Evolutionary conservation across 805 yeast species (phyloP), one percentile per base, ranked within the genome.

Genomic region (Blastobotrys chiropterorum): DNA sequence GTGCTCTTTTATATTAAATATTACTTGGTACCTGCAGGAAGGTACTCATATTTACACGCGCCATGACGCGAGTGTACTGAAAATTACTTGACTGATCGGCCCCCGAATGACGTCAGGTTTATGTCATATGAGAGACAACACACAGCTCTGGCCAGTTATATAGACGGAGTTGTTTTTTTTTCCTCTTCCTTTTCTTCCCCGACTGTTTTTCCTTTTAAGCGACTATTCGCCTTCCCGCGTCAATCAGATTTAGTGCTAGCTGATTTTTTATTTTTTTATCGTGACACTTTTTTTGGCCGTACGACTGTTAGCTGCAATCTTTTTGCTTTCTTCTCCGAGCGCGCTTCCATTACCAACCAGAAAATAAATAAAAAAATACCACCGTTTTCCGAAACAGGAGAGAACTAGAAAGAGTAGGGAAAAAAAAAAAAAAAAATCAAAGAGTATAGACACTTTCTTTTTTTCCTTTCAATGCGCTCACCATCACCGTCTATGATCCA

Each of bases 401-500:
- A 11, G 11, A 26, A 26, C 11, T 6, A 11, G 34, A 26, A 26
- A 26, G 8, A 26, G 11, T 6, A 26, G 11, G 11, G 11, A 26
- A 26, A 26, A 26, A 26, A 26, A 26, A 26, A 26, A 26, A 26
- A 26, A 26, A 26, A 26, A 26, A 26, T 6, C 5, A 26, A 26
- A 26, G 11, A 26, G 11, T 26, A 26, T 26, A 26, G 34, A 26
- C 34, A 26, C 34, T 11, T 6, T 26, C 34, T 26, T 26, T 26
- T 26, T 5, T 11, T 26, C n/a, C 34, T 26, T 11, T 26, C 34
- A 26, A 26, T 26, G 34, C 34, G 34, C 34, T 11, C 34, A 6
- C 26, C 43, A 47, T 51, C 53, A 13, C 50, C 51, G 14, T 46
- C 56, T 19, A 49, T 55, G 21, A 30, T 55, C 14, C 56, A 53